These are phyloP conservation scores for Saccharum spontaneum DNA, from an alignment of 176 grass and related monocot species.

Conservation along the genomic window DNA sequence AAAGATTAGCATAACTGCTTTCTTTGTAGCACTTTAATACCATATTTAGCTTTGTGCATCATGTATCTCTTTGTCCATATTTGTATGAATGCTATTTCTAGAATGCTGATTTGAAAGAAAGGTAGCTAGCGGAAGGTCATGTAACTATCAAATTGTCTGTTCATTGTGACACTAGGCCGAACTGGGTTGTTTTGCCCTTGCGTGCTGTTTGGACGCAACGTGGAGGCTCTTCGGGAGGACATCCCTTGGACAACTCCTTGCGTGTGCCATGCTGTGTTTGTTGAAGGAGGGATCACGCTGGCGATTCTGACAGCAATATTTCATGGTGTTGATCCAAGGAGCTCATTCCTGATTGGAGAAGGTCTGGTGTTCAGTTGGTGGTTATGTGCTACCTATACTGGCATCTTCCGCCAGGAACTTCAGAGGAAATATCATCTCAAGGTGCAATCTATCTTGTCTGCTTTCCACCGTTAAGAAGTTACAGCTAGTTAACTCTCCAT, in stretches of 20 bases:
- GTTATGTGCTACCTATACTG: constrained; percentile 90
- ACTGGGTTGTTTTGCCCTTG: constrained; percentile 92
- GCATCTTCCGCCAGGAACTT: constrained; percentile 77
- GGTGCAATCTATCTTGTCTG: constrained; percentile 31
- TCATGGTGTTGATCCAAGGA: constrained; percentile 84
- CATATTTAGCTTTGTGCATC: background rate
- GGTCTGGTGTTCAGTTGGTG: constrained; percentile 87
- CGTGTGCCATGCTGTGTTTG: constrained; percentile 83
- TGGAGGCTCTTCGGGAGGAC: constrained; percentile 78
- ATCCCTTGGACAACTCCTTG: constrained; percentile 82
- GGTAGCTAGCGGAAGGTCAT: background rate
- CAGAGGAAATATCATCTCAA: constrained; percentile 96
- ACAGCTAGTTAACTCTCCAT: background rate
- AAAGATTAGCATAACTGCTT: background rate
- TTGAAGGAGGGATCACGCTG: constrained; percentile 86
- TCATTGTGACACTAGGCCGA: constrained; percentile 51
- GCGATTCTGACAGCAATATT: constrained; percentile 73
- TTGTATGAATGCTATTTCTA: constrained; percentile 22
- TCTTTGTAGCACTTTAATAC: background rate
- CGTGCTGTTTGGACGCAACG: constrained; percentile 84
- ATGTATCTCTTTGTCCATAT: background rate
- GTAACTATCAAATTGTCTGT: constrained; percentile 9
- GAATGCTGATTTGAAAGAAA: background rate
- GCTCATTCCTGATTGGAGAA: constrained; percentile 82
- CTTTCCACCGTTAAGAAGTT: background rate